These are phyloP conservation scores for Closterium sp. DNA, from an alignment of 139 green algal genomes.

Conservation along the genomic window DNA sequence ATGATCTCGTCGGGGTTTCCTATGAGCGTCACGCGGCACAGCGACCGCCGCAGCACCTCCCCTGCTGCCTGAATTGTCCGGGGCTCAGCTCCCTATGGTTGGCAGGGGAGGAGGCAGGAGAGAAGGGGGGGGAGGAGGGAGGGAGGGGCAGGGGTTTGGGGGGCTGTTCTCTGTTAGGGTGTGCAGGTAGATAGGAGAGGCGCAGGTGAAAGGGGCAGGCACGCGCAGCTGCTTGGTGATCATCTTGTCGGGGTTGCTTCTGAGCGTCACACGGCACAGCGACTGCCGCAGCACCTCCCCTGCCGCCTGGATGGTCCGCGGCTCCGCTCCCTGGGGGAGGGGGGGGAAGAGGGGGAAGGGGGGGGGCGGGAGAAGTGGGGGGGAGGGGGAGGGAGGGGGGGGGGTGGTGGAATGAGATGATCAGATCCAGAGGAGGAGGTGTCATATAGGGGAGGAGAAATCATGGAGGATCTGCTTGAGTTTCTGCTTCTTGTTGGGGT, in stretches of 20 bases:
- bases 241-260: conserved; percentile 65
- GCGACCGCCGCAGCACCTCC: conserved; percentile 61
- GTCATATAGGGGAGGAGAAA: no score
- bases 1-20: conserved; percentile 63
- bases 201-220: no score
- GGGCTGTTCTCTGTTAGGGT: no score
- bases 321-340: conserved; percentile 55
- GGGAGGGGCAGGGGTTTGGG: conserved; percentile 23
- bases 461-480: no score
- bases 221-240: conserved; percentile 41
- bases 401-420: not conserved
- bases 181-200: no score
- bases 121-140: no score
- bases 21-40: conserved; percentile 76
- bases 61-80: conserved; percentile 69
- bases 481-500: no score
- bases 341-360: no score
- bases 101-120: not conserved
- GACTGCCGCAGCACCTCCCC: conserved; percentile 61
- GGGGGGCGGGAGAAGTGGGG: no score
- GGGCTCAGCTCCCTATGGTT: conserved; percentile 57
- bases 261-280: conserved; percentile 73
- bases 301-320: conserved; percentile 69
- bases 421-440: no score
- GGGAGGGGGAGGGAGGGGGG: not conserved